Conservation (phyloP, 352 stramenopile genomes). For the Globisporangium splendens region DNA sequence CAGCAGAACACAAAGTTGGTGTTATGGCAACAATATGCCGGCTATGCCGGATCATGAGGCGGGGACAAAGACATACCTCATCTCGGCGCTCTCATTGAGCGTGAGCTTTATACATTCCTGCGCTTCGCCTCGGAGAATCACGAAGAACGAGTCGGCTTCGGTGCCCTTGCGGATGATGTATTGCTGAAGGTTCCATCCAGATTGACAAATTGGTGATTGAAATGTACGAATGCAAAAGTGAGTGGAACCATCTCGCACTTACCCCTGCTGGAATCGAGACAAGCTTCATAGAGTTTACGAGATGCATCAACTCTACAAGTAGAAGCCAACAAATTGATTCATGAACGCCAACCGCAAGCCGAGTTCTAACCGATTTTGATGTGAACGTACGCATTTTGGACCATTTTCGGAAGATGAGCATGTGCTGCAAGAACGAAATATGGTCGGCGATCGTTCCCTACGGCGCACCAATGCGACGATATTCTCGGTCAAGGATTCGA, state of each 20-base stretch:
- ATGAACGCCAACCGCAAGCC: background rate
- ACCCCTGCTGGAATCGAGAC: constrained; percentile 53
- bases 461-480: too few relatives aligned
- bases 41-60: background rate
- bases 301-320: constrained; percentile 70
- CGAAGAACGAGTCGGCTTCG: constrained; percentile 76
- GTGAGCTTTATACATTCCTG: constrained; percentile 66
- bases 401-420: constrained; percentile 75
- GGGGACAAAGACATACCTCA: constrained; percentile 35
- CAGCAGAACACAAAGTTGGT: background rate
- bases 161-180: constrained; percentile 70
- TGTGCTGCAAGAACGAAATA: constrained; percentile 81
- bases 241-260: too few relatives aligned
- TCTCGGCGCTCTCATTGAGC: constrained; percentile 55
- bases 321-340: background rate
- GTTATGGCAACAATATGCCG: background rate
- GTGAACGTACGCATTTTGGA: constrained; percentile 76
- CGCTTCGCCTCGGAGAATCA: constrained; percentile 69
- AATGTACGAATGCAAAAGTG: constrained; percentile 3
- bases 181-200: constrained; percentile 39
- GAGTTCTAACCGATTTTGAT: background rate
- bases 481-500: too few relatives aligned
- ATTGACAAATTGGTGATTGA: too few relatives aligned
- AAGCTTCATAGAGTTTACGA: constrained; percentile 86
- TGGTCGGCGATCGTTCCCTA: constrained; percentile 81